These are phyloP conservation scores for Colletotrichum shisoi DNA, from an alignment of 2,329 filamentous ascomycete species.

Conservation along the genomic window DNA sequence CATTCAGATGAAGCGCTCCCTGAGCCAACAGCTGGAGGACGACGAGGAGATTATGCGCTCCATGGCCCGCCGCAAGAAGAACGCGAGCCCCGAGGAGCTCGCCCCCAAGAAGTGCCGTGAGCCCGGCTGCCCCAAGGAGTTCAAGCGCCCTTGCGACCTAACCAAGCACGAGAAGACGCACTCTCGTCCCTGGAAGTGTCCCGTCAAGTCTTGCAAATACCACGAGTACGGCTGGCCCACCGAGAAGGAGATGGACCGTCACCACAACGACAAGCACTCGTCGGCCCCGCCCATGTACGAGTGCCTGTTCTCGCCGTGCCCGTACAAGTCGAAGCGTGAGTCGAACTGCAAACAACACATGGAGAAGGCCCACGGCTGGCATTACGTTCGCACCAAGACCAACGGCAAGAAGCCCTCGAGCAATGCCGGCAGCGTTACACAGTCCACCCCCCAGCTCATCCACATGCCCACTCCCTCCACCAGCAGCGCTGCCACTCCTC, in stretches of 20 bases:
- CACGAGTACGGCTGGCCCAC: conserved; percentile 91
- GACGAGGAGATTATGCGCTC: conserved; percentile 86
- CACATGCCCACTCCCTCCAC: conserved; percentile 70
- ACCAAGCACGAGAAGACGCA: conserved; percentile 99
- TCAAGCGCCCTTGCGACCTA: conserved; percentile 95
- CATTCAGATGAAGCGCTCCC: conserved; percentile 70
- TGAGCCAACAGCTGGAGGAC: conserved; percentile 74
- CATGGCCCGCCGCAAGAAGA: conserved; percentile 96
- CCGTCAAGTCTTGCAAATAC: conserved; percentile 84
- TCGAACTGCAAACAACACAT: conserved; percentile 99
- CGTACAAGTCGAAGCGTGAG: conserved; percentile 93
- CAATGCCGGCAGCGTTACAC: conserved; percentile 57
- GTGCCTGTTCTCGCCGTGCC: conserved; percentile 83
- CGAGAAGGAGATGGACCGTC: conserved; percentile 95
- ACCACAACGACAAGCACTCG: conserved; percentile 96
- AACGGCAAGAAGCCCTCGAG: conserved; percentile 72
- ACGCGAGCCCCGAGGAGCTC: conserved; percentile 83
- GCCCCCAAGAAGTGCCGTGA: conserved; percentile 80
- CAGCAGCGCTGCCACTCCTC: conserved; percentile 66
- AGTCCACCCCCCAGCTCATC: conserved; percentile 67
- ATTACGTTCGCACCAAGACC: conserved; percentile 90
- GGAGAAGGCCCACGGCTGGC: conserved; percentile 94
- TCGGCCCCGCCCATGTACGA: conserved; percentile 79
- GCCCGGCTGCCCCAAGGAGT: conserved; percentile 83
- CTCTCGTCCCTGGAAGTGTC: conserved; percentile 94